These are phyloP conservation scores for Conringia planisiliqua DNA, from an alignment of 345 rosid species.

Conservation along the genomic window DNA sequence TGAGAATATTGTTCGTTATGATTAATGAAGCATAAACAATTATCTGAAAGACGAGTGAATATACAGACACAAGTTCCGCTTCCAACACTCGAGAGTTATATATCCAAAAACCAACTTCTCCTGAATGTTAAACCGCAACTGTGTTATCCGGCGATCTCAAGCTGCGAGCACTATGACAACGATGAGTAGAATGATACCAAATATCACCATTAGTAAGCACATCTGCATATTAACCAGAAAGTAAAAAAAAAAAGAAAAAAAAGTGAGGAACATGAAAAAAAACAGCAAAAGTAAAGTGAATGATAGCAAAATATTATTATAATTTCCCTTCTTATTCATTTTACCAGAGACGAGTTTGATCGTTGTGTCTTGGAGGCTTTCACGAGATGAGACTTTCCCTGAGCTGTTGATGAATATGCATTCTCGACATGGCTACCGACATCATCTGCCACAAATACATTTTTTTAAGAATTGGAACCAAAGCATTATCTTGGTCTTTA, in stretches of 20 bases:
- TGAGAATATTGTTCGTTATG: too few species aligned
- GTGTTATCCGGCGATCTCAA: slow-evolving; percentile 30
- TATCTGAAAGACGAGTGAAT: background rate
- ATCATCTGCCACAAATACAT: slow-evolving; percentile 58
- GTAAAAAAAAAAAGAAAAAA: background rate
- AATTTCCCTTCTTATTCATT: background rate
- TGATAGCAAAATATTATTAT: background rate
- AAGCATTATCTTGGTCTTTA: background rate
- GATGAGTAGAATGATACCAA: slow-evolving; percentile 75
- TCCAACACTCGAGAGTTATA: background rate
- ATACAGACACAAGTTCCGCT: slow-evolving; percentile 9
- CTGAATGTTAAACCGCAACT: background rate
- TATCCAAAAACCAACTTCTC: slow-evolving; percentile 13
- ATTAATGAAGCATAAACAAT: too few species aligned
- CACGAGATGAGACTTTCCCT: slow-evolving; percentile 69
- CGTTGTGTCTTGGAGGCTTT: slow-evolving; percentile 82
- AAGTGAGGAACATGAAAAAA: background rate
- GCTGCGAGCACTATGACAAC: slow-evolving; percentile 72
- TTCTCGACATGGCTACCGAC: slow-evolving; percentile 68
- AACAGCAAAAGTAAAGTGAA: background rate
- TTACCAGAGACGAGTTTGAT: slow-evolving; percentile 94
- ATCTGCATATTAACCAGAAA: slow-evolving; percentile 43
- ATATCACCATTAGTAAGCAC: slow-evolving; percentile 90
- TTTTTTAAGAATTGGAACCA: background rate
- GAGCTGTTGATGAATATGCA: slow-evolving; percentile 70